Percentiles rank a stretch among this genome's conserved stretches.
Evolutionary conservation across 2,329 filamentous ascomycete species (phyloP).

Genomic region (Talaromyces sp.): DNA sequence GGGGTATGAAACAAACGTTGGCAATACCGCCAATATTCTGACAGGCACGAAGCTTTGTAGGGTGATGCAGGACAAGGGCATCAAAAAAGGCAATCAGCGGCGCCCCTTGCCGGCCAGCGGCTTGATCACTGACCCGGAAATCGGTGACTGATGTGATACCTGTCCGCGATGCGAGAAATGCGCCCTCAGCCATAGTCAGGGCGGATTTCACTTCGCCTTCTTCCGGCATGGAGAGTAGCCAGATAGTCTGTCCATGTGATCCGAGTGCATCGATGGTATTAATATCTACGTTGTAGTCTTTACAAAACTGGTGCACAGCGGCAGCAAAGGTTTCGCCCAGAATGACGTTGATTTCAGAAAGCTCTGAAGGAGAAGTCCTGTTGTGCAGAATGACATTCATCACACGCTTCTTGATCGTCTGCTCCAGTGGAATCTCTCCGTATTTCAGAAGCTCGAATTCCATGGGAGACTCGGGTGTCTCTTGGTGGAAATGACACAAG

Average conservation of each 20-base stretch:
- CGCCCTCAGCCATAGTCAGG: slow-evolving; percentile 57
- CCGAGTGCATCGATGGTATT: slow-evolving; percentile 53
- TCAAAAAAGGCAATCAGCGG: slow-evolving; percentile 59
- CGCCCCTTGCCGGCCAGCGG: slow-evolving; percentile 54
- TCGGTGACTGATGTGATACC: slow-evolving; percentile 59
- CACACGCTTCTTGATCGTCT: slow-evolving; percentile 54
- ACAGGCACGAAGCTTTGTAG: slow-evolving; percentile 55
- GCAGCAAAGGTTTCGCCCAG: slow-evolving; percentile 56
- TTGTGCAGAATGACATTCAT: slow-evolving; percentile 57
- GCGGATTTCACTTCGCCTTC: slow-evolving; percentile 46
- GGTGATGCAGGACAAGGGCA: slow-evolving; percentile 54
- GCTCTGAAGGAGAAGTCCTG: slow-evolving; percentile 50
- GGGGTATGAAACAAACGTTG: slow-evolving; percentile 59
- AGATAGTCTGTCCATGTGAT: slow-evolving; percentile 59
- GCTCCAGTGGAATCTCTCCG: slow-evolving; percentile 54
- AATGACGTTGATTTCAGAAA: slow-evolving; percentile 56
- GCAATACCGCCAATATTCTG: slow-evolving; percentile 62
- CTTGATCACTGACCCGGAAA: slow-evolving; percentile 56
- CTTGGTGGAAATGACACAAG: slow-evolving; percentile 55
- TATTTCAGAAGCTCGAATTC: slow-evolving; percentile 56
- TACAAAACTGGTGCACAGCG: slow-evolving; percentile 51
- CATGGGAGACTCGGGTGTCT: slow-evolving; percentile 51
- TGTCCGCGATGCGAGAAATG: slow-evolving; percentile 53
- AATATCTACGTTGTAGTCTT: slow-evolving; percentile 42
- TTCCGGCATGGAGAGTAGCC: slow-evolving; percentile 54